Evolutionary conservation across 2,329 filamentous ascomycete species (phyloP).

Genomic region (Sclerotinia glacialis): DNA sequence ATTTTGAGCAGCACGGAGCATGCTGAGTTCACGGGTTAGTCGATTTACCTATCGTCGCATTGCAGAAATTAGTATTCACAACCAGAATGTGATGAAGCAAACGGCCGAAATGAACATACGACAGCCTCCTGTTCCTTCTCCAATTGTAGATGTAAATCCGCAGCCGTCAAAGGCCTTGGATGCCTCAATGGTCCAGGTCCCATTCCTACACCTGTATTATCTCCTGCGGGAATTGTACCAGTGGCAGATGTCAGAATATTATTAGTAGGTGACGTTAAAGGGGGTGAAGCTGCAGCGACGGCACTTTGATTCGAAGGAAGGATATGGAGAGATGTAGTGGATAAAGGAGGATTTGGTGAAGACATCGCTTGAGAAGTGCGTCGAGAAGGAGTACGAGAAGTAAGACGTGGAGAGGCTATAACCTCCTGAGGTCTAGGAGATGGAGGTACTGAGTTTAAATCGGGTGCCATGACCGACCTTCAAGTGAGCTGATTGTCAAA

Average conservation of each 20-base stretch:
- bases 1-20: constrained; percentile 71
- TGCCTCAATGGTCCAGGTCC: constrained; percentile 77
- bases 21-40: constrained; percentile 80
- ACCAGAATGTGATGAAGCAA: neutral
- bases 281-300: constrained; percentile 34
- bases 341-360: constrained; percentile 59
- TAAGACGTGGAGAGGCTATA: constrained; percentile 34
- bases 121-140: constrained; percentile 96
- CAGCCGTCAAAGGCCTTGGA: constrained; percentile 80
- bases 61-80: constrained; percentile 13
- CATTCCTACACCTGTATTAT: constrained; percentile 49
- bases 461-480: constrained; percentile 37
- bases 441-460: constrained; percentile 40
- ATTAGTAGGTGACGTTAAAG: constrained; percentile 32
- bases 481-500: neutral
- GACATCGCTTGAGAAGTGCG: constrained; percentile 35
- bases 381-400: constrained; percentile 33
- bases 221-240: constrained; percentile 24
- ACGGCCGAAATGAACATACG: constrained; percentile 50
- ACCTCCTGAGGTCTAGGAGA: constrained; percentile 34
- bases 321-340: constrained; percentile 67
- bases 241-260: constrained; percentile 19
- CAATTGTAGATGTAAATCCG: constrained; percentile 82
- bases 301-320: constrained; percentile 41
- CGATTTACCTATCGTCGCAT: constrained; percentile 70